phyloP scores from a whole-genome alignment of 352 stramenopile genomes.

The Globisporangium cederbergense region DNA sequence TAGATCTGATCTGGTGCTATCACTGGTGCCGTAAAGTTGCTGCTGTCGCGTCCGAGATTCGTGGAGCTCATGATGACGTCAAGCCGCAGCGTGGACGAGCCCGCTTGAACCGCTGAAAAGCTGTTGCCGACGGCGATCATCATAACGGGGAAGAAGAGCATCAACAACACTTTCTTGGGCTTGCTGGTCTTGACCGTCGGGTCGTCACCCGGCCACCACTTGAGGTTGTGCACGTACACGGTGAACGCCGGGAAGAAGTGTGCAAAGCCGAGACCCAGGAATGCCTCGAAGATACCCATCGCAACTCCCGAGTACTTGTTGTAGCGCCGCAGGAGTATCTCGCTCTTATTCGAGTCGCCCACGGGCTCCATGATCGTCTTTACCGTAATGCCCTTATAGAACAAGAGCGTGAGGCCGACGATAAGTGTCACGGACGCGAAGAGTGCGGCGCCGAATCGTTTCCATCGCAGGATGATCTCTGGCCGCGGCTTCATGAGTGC shows the following conservation, averaged over 20 bases:
- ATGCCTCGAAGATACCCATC: slow-evolving; percentile 24
- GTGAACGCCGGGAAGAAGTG: slow-evolving; percentile 25
- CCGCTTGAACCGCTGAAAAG: slow-evolving; percentile 21
- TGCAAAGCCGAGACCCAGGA: slow-evolving; percentile 19
- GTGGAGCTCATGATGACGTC: slow-evolving; percentile 10
- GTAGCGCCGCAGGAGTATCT: slow-evolving; percentile 14
- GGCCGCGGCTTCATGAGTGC: slow-evolving; percentile 11
- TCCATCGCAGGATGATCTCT: slow-evolving; percentile 22
- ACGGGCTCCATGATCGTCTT: slow-evolving; percentile 12
- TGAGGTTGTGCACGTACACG: slow-evolving; percentile 27
- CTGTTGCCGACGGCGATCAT: slow-evolving; percentile 22
- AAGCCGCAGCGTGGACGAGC: slow-evolving; percentile 13
- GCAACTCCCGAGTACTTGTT: slow-evolving; percentile 23
- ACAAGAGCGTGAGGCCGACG: slow-evolving; percentile 14
- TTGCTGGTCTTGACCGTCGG: slow-evolving; percentile 16
- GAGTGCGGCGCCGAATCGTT: slow-evolving; percentile 15
- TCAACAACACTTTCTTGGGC: slow-evolving; percentile 17
- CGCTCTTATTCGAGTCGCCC: slow-evolving; percentile 17
- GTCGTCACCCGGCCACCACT: slow-evolving; percentile 23
- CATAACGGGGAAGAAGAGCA: slow-evolving; percentile 22
- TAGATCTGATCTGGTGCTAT: background rate
- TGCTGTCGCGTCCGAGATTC: slow-evolving; percentile 7
- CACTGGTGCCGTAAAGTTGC: background rate
- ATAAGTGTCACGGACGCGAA: slow-evolving; percentile 7
- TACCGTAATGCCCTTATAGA: slow-evolving; percentile 16